phyloP scores from a whole-genome alignment of 345 rosid genomes.

The Pistacia atlantica region DNA sequence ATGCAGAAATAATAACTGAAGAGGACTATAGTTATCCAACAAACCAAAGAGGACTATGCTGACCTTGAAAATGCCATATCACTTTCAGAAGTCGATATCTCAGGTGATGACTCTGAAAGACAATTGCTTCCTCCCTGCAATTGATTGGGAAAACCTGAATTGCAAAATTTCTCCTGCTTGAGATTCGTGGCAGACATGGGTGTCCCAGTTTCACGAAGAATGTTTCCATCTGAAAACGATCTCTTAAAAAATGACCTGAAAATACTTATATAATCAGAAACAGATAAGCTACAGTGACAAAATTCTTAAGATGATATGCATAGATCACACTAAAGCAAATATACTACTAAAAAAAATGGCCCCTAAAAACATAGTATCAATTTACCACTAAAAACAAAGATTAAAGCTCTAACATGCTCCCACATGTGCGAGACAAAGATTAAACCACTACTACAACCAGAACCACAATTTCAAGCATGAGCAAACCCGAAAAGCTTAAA shows the following conservation, averaged over 20 bases:
- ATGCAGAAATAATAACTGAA: background rate
- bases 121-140: slow-evolving; percentile 47
- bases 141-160: slow-evolving; percentile 43
- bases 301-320: background rate
- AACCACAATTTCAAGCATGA: too few relatives aligned
- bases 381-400: background rate
- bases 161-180: slow-evolving; percentile 48
- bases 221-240: slow-evolving; percentile 93
- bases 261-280: slow-evolving; percentile 21
- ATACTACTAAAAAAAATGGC: background rate
- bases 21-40: background rate
- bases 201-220: slow-evolving; percentile 51
- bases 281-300: slow-evolving; percentile 12
- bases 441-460: too few relatives aligned
- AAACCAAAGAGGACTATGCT: slow-evolving; percentile 19
- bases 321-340: background rate
- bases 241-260: slow-evolving; percentile 76
- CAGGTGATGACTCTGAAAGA: slow-evolving; percentile 85
- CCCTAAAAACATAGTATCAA: background rate
- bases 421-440: too few relatives aligned
- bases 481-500: too few relatives aligned
- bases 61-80: slow-evolving; percentile 79
- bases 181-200: slow-evolving; percentile 49
- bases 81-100: slow-evolving; percentile 74
- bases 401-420: too few relatives aligned